Base-by-base conservation (phyloP, 805 yeast species). In the Barnettozyma salicaria region DNA sequence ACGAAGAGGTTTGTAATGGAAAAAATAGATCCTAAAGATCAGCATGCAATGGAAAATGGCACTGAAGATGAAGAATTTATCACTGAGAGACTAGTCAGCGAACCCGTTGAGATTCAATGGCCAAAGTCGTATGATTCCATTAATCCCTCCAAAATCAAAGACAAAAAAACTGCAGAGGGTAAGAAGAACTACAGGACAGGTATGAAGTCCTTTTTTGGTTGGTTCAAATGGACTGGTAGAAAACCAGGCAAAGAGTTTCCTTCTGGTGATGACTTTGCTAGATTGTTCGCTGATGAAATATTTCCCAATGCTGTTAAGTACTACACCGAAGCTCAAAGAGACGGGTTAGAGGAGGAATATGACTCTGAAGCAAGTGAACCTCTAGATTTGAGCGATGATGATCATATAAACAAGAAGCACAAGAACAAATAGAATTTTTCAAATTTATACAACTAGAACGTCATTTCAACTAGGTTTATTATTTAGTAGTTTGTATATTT, bases 261-360 rank as follows among this genome's bases (percentile, higher is more conserved):
- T 43, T 70, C 72, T 39, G 96, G 95, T 18, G 90, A 80, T 43
- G 87, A 80, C 9, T 66, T 89, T 37, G 85, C 95, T 0, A 65
- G 76, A 35, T 60, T 84, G 28, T 64, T 90, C 11, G 66, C 75
- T 5, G 95, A 87, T 31, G 96, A 89, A 50, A 55, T 90, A 29
- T 89, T 74, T 54, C 95, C 96, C 11, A 78, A 79, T 48, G 92
- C 96, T 4, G 78, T 86, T 18, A 84, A 81, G 49, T 81, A 84
- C 55, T 90, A 80, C 50, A 78, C 85, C 6, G 78, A 79, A 51
- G 88, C 89, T 1, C 75, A 73, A 48, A 65, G 78, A 45, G 82
- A 84, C 34, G 76, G 73, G 0, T 52, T 68, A 4, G 74, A 72
- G 28, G 78, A 70, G 19, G 80, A 76, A 37, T 68, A 69, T 2